These are phyloP conservation scores for Mycosphaerella sp. DNA, from an alignment of 2,329 filamentous ascomycete genomes.

Conservation along the genomic window DNA sequence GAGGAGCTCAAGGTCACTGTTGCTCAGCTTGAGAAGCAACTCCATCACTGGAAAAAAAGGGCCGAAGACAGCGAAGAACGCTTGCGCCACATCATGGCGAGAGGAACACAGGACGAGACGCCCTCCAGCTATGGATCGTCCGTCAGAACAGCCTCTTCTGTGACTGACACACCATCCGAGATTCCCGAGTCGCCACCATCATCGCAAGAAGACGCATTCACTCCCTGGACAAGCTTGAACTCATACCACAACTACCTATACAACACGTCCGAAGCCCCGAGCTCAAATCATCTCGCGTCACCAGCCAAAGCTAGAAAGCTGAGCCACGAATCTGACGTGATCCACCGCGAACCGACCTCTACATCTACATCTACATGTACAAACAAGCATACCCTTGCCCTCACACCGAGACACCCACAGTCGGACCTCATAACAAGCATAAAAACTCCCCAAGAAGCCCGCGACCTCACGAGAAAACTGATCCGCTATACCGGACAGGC, in stretches of 20 bases:
- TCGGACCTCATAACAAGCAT: not conserved
- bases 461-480: not conserved
- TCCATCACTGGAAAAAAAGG: slow-evolving; percentile 31
- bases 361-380: no score
- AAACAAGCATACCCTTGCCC: no score
- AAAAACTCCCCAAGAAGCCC: not conserved
- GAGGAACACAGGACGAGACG: not conserved
- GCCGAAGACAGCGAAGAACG: not conserved
- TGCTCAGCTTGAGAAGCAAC: slow-evolving; percentile 40
- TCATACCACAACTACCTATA: not conserved
- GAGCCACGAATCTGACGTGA: no score
- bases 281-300: no score
- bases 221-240: not conserved
- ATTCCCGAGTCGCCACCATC: not conserved
- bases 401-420: not conserved
- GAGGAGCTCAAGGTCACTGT: slow-evolving; percentile 70
- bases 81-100: not conserved
- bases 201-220: not conserved
- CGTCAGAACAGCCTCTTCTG: not conserved
- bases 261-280: not conserved
- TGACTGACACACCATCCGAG: not conserved
- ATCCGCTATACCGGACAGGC: not conserved
- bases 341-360: no score
- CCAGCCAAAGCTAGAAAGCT: no score
- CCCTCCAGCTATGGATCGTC: not conserved